Base-by-base conservation (phyloP, 2,329 filamentous ascomycete species). In the Alternaria conjuncta region DNA sequence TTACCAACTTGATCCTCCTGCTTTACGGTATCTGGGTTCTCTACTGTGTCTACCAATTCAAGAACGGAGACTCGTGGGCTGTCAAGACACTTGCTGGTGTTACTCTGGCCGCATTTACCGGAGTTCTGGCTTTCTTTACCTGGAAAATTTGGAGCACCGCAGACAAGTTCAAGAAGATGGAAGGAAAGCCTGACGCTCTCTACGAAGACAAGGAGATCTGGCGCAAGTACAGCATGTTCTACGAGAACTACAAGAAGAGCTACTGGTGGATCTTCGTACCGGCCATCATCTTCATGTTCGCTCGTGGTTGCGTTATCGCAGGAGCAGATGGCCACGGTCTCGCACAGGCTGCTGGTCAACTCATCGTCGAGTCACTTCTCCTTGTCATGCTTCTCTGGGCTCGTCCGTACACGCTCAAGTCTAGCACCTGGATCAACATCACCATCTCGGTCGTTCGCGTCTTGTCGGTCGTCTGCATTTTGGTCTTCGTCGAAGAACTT, bases 241-340 rank as follows among this genome's bases (percentile, higher is more conserved):
- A 99, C 84, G 96, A 98, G 75, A 91, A 90, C 72, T 98, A 97
- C 86, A 94, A 93, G 83, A 93, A 92, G 81, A 89, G 90, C 72
- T 97, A 95, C 84, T 99, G 96, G 96, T 98, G 95, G 95, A 82
- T 97, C 23, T 98, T 99, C 77, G 86, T 98, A 13, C 96, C 96
- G 0, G 85, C 87, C 65, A 97, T 98, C 75, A 65, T 94, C 67
- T 98, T 98, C 84, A 92, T 94, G 84, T 94, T 97, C 76, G 90
- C 89, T 77, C 96, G 96, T 83, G 94, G 95, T 58, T 91, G 89
- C 65, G 89, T 95, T 61, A 90, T 98, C 69, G 95, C 95, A 13
- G 92, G 89, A 28, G 93, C 88, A 46, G 91, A 97, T 75, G 94
- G 94, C 12, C 89, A 97, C 76, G 96, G 94, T 53, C 87, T 97